Base-by-base conservation (phyloP, 192 early-diverging fungal genomes). In the Chytriomyces sp. region DNA sequence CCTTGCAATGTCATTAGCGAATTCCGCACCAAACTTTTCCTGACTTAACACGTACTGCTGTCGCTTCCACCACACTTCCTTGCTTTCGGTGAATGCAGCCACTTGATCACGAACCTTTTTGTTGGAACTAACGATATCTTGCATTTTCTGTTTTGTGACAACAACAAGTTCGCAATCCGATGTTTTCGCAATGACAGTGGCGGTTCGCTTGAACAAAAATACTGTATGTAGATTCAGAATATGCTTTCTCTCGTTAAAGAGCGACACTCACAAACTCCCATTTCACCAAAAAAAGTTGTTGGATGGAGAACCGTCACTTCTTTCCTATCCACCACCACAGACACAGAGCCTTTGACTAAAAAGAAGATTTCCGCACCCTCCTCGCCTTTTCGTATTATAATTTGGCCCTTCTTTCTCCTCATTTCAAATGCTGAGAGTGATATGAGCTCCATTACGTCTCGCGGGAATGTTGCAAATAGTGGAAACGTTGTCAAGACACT, bases 301-400 rank as follows among this genome's bases (percentile, higher is more conserved):
- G 63, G 76, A 31, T 70, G 49, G 19, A 77, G 19, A 0, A 70
- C 37, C 19, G 77, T 53, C 0, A 75, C 60, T 5, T 14, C 40
- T 36, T 56, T 52, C 33, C 38, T 36, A 28, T 71, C 62, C 22
- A 49, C 63, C 36, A 79, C 64, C 31, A 83, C 65, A n/a, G 64
- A 12, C n/a, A 78, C 78, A 7, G 67, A 41, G 12, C 81, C 81
- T 55, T 75, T 63, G 7, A 55, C 56, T 4, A 83, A 26, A 59
- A 83, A 80, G 52, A 73, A 83, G 6, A 83, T 78, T 41, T 83
- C 81, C 1, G 75, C 75, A 5, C 75, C 79, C 56, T 67, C 70
- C 28, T 82, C 81, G 5, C 81, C 81, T 53, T 82, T 78, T 4
- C 56, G 33, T 0, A 82, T 67, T 26, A 82, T 79, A 8, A 57